Evolutionary conservation across 2,329 filamentous ascomycete genomes (phyloP).

Genomic region (Trichoderma aggressivum): DNA sequence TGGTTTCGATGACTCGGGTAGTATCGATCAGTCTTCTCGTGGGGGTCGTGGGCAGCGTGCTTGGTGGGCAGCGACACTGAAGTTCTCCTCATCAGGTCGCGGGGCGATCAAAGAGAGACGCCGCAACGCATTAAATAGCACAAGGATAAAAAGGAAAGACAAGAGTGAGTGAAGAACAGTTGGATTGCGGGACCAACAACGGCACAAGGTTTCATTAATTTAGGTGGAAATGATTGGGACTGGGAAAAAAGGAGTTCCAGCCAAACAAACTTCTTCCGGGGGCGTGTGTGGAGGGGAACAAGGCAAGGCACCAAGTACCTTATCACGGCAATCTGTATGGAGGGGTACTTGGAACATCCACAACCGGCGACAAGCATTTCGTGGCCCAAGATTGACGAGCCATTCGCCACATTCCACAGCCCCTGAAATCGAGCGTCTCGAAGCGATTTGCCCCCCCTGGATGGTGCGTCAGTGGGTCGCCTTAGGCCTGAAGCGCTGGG

Average conservation of each 20-base stretch:
- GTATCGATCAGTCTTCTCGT: conserved; percentile 65
- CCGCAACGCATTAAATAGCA: conserved; percentile 29
- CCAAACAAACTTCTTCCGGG: neutral
- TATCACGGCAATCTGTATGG: neutral
- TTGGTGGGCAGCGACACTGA: conserved; percentile 61
- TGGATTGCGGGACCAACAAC: conserved; percentile 7
- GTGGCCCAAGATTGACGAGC: neutral
- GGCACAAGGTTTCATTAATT: conserved; percentile 5
- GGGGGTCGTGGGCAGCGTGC: conserved; percentile 56
- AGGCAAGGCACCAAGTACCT: neutral
- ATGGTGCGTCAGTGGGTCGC: conserved; percentile 13
- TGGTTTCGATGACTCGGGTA: conserved; percentile 43
- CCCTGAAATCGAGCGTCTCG: conserved; percentile 10
- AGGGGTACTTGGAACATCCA: neutral
- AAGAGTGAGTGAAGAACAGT: conserved; percentile 13
- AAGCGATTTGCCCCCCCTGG: conserved; percentile 6
- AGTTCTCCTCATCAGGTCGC: conserved; percentile 57
- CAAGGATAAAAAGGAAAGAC: neutral
- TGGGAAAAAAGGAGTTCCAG: conserved; percentile 10
- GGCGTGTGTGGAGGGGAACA: neutral
- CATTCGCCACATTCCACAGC: conserved; percentile 18
- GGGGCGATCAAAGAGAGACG: conserved; percentile 26
- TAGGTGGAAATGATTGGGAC: conserved; percentile 4
- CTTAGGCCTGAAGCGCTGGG: neutral
- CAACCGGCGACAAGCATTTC: neutral